A percentile compares a stretch with the other conserved stretches of the same genome.
Evolutionary conservation across 2,329 filamentous ascomycete species (phyloP).

Genomic region (Hypomyces rosellus): DNA sequence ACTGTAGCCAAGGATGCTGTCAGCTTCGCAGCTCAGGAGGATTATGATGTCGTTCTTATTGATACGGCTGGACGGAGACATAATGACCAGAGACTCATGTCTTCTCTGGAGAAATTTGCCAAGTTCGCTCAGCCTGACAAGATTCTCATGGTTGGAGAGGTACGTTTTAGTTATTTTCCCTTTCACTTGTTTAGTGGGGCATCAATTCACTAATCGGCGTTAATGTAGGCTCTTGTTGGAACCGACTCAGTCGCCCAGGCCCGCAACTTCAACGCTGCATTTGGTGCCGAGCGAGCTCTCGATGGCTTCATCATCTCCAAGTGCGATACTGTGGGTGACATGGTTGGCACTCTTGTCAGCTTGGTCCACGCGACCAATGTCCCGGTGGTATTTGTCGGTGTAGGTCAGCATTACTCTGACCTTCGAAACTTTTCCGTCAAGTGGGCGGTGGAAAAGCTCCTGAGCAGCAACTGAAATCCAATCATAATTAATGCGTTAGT

Average conservation of each 20-base stretch:
- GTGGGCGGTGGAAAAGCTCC: slow-evolving; percentile 62
- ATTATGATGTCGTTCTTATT: slow-evolving; percentile 90
- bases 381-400: slow-evolving; percentile 84
- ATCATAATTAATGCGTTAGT: no score
- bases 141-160: slow-evolving; percentile 85
- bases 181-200: no score
- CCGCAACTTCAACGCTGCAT: slow-evolving; percentile 89
- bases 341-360: slow-evolving; percentile 91
- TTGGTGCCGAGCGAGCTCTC: slow-evolving; percentile 71
- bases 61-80: slow-evolving; percentile 93
- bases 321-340: slow-evolving; percentile 98
- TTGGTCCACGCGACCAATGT: slow-evolving; percentile 97
- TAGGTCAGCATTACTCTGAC: slow-evolving; percentile 64
- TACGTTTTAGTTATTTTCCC: slow-evolving; percentile 17
- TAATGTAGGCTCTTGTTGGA: slow-evolving; percentile 71
- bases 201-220: background rate
- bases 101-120: slow-evolving; percentile 91
- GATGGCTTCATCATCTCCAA: slow-evolving; percentile 99
- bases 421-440: slow-evolving; percentile 62
- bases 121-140: slow-evolving; percentile 96
- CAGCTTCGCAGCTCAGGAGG: slow-evolving; percentile 63
- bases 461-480: slow-evolving; percentile 38
- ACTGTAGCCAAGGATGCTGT: slow-evolving; percentile 93
- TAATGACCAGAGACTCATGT: slow-evolving; percentile 95
- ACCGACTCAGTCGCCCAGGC: slow-evolving; percentile 95